These are phyloP conservation scores for Trichosporon asahii DNA, from an alignment of 1,284 basidiomycete species.

Conservation along the genomic window DNA sequence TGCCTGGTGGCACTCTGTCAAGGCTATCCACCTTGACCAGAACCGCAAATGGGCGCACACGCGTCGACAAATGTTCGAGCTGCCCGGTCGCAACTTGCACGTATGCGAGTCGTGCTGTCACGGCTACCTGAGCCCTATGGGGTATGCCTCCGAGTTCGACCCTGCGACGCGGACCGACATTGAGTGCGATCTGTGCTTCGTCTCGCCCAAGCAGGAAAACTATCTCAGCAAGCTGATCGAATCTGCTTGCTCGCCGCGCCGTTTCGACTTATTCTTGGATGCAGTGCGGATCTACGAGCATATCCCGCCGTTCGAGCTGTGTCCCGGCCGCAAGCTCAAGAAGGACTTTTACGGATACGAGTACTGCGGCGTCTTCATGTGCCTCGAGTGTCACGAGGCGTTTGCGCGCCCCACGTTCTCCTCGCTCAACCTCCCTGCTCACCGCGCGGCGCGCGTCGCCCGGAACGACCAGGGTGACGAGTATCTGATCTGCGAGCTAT, in stretches of 20 bases:
- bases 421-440: background rate
- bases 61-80: background rate
- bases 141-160: background rate
- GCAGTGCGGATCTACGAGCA: background rate
- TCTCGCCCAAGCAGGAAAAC: background rate
- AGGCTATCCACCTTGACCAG: background rate
- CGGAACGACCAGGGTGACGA: background rate
- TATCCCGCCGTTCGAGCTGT: conserved; percentile 6
- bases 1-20: background rate
- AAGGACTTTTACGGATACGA: background rate
- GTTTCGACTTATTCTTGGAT: background rate
- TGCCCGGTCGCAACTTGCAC: background rate
- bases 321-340: background rate
- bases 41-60: background rate
- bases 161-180: background rate
- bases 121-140: background rate
- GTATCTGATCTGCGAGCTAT: conserved; percentile 5
- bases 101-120: background rate
- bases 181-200: conserved; percentile 5
- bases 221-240: background rate
- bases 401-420: background rate
- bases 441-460: background rate
- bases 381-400: conserved; percentile 1
- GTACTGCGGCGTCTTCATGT: conserved; percentile 3
- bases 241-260: background rate